A percentile compares a stretch with the other conserved stretches of the same genome.
Evolutionary conservation across 192 early-diverging fungal genomes (phyloP).

Genomic region (Umbelopsis vinacea): DNA sequence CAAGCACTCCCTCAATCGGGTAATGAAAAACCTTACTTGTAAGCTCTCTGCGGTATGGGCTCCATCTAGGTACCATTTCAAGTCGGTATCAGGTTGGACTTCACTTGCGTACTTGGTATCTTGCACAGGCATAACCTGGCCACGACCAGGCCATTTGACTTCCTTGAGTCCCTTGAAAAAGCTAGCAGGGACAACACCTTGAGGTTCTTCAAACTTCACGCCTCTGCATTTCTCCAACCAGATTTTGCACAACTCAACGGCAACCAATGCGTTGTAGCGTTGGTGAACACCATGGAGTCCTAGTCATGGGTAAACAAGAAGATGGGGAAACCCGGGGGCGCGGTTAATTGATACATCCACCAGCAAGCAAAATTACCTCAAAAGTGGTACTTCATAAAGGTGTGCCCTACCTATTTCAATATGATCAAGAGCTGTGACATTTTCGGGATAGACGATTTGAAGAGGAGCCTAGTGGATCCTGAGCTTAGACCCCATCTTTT

Average conservation of each 20-base stretch:
- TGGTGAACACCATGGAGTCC: constrained; percentile 89
- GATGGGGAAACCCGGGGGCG: background rate
- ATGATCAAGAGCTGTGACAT: constrained; percentile 30
- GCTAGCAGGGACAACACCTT: constrained; percentile 43
- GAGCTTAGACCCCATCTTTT: no score
- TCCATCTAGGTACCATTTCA: constrained; percentile 89
- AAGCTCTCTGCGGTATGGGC: constrained; percentile 94
- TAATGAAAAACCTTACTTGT: constrained; percentile 39
- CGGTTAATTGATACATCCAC: background rate
- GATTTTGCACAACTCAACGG: constrained; percentile 67
- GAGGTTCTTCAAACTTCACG: constrained; percentile 28
- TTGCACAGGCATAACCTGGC: constrained; percentile 63
- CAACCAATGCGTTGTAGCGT: constrained; percentile 81
- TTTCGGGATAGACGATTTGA: constrained; percentile 33
- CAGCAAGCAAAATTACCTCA: background rate
- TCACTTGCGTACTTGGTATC: constrained; percentile 37
- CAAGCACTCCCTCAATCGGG: constrained; percentile 35
- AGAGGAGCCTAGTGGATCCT: constrained; percentile 43
- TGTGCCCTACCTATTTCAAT: constrained; percentile 43
- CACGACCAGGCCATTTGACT: constrained; percentile 89
- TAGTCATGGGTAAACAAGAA: constrained; percentile 29
- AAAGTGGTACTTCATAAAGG: background rate
- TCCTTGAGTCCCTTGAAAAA: constrained; percentile 67
- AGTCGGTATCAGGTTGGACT: constrained; percentile 7
- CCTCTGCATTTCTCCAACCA: constrained; percentile 62